Base-by-base conservation (phyloP, 2,329 filamentous ascomycete species). In the Cladosporium sp. region DNA sequence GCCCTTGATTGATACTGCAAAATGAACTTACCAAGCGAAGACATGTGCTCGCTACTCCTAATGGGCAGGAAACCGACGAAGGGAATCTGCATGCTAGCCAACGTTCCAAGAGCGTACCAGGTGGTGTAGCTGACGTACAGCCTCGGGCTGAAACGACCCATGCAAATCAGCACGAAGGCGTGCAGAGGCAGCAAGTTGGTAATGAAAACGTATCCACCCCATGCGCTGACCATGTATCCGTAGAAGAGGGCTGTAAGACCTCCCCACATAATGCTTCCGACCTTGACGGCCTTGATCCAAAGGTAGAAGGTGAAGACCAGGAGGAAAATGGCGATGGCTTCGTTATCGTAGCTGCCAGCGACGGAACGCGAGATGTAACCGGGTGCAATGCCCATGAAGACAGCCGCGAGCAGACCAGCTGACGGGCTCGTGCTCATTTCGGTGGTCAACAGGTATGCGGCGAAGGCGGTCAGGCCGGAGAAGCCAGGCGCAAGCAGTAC, bases 171-270 rank as follows among this genome's bases (percentile, higher is more conserved):
- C 57, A 97, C 92, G 74, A 99, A 93, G 8, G 92, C 89, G 80
- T 99, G 95, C 72, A 99, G 87, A 44, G 95, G 95, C 67, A 99
- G 88, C 80, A 99, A 83, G 79, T 96, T 97, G 68, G 96, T 99
- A 77, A 99, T 99, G 87, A 99, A 99, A 75, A 97, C 95, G 80
- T 99, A 99, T 77, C 95, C 95, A 85, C 95, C 95, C 95, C 95
- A 99, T 21, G 96, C 96, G 59, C 94, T 95, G 70, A 99, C 95
- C 95, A 99, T 99, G 88, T 99, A 99, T 76, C 95, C 95, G 81
- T 99, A 99, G 82, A 96, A 98, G 65, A 99, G 85, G 52, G 95
- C 95, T 73, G 93, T 95, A 69, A 97, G 84, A 44, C 92, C 93
- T 73, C 93, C 94, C 94, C 94, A 99, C 80, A 97, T 91, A 78